Percentiles rank a stretch among this genome's conserved stretches.
These are phyloP conservation scores for Fusarium humuli DNA, from an alignment of 2,329 filamentous ascomycete species.

Conservation along the genomic window DNA sequence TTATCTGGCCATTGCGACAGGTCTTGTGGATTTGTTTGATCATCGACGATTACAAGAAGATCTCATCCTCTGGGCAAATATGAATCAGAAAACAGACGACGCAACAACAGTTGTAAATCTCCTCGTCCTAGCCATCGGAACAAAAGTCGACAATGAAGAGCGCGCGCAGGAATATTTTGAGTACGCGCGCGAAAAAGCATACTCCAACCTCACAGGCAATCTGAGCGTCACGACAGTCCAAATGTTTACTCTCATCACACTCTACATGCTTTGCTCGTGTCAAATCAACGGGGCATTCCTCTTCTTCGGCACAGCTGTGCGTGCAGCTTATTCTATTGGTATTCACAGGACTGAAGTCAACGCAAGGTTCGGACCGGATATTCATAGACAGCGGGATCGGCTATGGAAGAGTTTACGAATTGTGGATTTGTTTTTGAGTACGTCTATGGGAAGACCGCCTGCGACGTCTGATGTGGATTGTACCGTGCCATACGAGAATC, in stretches of 20 bases:
- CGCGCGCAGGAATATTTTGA: conserved; percentile 61
- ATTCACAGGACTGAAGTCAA: conserved; percentile 67
- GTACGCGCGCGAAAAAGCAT: conserved; percentile 60
- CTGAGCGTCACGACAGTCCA: conserved; percentile 63
- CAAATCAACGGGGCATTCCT: conserved; percentile 67
- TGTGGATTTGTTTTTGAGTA: conserved; percentile 64
- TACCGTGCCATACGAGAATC: conserved; percentile 61
- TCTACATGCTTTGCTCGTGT: conserved; percentile 66
- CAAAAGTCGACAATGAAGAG: conserved; percentile 56
- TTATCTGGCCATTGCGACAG: conserved; percentile 57
- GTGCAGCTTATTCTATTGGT: conserved; percentile 65
- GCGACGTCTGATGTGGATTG: conserved; percentile 66
- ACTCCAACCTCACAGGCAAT: conserved; percentile 58
- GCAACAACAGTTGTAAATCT: conserved; percentile 59
- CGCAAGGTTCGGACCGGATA: conserved; percentile 59
- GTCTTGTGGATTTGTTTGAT: conserved; percentile 63
- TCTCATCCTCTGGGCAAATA: conserved; percentile 57
- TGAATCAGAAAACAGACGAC: conserved; percentile 51
- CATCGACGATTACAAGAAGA: conserved; percentile 54
- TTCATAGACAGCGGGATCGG: conserved; percentile 59
- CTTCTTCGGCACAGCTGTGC: conserved; percentile 65
- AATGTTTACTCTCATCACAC: conserved; percentile 61
- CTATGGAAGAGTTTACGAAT: conserved; percentile 66
- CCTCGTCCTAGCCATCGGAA: conserved; percentile 63
- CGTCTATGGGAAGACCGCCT: conserved; percentile 66